These are phyloP conservation scores for Magnolia officinalis DNA, from an alignment of 164 flowering plant species.

Conservation along the genomic window DNA sequence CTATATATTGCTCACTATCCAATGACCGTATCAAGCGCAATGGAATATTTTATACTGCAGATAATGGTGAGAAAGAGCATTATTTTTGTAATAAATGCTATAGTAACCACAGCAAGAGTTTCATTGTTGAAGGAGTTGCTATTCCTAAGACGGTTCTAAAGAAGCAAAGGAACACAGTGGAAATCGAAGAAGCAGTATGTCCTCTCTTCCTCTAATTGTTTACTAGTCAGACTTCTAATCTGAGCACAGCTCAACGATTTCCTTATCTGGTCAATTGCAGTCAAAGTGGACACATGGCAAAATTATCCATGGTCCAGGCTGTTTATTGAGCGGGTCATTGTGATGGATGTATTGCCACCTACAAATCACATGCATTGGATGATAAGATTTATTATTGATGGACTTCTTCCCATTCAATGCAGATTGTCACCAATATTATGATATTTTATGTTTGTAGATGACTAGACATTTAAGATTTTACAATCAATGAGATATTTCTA, in stretches of 20 bases:
- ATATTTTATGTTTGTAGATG: background rate
- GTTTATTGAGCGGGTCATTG: background rate
- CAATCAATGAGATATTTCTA: background rate
- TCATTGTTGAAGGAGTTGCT: conserved; percentile 12
- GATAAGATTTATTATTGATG: background rate
- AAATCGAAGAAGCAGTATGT: conserved; percentile 17
- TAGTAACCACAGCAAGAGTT: background rate
- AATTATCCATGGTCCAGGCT: background rate
- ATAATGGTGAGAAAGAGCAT: background rate
- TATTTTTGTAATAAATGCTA: conserved; percentile 21
- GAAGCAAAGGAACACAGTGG: conserved; percentile 19
- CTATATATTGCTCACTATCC: conserved; percentile 17
- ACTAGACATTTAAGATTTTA: background rate
- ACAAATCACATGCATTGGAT: background rate
- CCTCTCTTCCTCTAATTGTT: background rate
- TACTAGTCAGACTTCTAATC: background rate
- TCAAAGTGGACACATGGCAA: background rate
- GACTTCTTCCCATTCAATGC: background rate
- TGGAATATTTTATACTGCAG: conserved; percentile 6
- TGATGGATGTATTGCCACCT: background rate
- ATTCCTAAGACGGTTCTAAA: conserved; percentile 8
- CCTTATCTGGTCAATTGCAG: background rate
- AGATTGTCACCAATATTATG: background rate
- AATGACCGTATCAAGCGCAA: conserved; percentile 18
- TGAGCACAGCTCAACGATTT: background rate